Evolutionary conservation across 352 stramenopile species (phyloP).

Genomic region (Aphanomyces astaci): DNA sequence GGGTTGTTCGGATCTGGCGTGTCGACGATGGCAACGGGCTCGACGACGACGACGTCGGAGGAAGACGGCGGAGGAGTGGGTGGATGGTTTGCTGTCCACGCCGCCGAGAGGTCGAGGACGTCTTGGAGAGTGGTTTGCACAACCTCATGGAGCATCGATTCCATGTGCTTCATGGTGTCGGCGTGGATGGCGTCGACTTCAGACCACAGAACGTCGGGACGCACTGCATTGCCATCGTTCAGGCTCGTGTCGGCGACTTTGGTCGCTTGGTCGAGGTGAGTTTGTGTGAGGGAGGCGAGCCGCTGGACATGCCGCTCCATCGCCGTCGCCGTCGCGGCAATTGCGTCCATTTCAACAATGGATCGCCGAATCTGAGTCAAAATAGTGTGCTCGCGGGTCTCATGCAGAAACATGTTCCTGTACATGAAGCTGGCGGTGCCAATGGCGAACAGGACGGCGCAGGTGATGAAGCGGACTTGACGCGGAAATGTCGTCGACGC

Average conservation of each 20-base stretch:
- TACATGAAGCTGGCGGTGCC: conserved; percentile 14
- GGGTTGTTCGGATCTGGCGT: no score
- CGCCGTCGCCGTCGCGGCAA: conserved; percentile 2
- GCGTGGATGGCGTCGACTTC: conserved; percentile 16
- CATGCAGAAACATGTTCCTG: neutral
- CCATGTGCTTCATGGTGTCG: conserved; percentile 22
- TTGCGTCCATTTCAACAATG: conserved; percentile 20
- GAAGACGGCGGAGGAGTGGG: neutral
- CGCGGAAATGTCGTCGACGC: neutral
- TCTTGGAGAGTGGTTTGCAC: conserved; percentile 16
- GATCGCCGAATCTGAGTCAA: conserved; percentile 9
- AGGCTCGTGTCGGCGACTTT: neutral
- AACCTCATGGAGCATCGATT: conserved; percentile 14
- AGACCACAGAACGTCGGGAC: neutral
- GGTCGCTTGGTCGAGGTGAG: conserved; percentile 9
- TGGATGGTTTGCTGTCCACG: neutral
- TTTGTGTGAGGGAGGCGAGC: neutral
- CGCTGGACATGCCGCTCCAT: conserved; percentile 18
- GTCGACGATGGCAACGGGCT: neutral
- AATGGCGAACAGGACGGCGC: conserved; percentile 6
- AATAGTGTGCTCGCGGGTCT: conserved; percentile 3
- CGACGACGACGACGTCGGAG: neutral
- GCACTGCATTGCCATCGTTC: neutral
- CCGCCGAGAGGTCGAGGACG: neutral
- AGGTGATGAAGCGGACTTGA: conserved; percentile 1